These are phyloP conservation scores for Phaeosphaeria sp. DNA, from an alignment of 2,329 filamentous ascomycete genomes.

Conservation along the genomic window DNA sequence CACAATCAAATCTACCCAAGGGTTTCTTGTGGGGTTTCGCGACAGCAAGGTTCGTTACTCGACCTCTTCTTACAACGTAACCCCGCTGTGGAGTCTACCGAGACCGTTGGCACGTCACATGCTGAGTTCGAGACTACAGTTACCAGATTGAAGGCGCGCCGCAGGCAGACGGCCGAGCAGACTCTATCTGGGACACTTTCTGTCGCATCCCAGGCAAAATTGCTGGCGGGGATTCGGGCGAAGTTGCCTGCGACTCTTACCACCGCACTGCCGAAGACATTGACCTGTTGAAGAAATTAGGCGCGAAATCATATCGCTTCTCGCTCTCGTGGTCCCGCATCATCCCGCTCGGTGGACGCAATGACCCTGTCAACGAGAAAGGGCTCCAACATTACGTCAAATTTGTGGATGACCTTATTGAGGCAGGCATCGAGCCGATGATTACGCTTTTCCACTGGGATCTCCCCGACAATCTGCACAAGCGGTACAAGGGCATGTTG, in stretches of 20 bases:
- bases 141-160: constrained; percentile 86
- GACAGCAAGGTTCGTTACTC: constrained; percentile 48
- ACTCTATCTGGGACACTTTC: constrained; percentile 92
- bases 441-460: constrained; percentile 92
- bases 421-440: constrained; percentile 78
- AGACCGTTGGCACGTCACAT: constrained; percentile 10
- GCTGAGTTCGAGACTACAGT: constrained; percentile 55
- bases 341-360: constrained; percentile 82
- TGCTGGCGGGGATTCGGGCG: constrained; percentile 76
- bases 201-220: constrained; percentile 82
- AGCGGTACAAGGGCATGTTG: constrained; percentile 80
- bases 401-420: constrained; percentile 78
- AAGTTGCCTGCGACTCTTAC: constrained; percentile 85
- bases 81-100: constrained; percentile 27
- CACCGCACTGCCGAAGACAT: constrained; percentile 80
- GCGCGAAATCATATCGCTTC: constrained; percentile 80
- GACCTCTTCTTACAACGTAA: constrained; percentile 21
- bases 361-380: constrained; percentile 79
- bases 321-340: constrained; percentile 84
- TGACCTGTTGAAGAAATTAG: constrained; percentile 74
- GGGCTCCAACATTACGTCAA: constrained; percentile 80
- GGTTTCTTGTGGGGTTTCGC: constrained; percentile 52
- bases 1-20: constrained; percentile 47
- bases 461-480: constrained; percentile 77
- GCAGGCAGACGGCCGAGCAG: constrained; percentile 76